Conservation (phyloP, 371 early-diverging fungal species). For the Smittium culicis region DNA sequence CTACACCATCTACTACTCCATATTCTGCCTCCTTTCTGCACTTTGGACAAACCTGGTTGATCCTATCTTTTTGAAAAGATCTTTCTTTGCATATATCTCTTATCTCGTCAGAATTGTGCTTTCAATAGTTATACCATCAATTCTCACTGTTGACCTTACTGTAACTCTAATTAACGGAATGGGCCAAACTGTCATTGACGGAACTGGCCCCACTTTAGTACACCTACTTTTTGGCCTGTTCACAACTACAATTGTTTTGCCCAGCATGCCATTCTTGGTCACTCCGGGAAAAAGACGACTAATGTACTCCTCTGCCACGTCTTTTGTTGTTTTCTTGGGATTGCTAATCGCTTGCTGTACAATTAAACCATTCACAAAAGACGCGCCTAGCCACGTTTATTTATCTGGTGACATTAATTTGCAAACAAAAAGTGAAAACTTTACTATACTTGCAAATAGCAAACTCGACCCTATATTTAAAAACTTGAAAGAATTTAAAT, state of each 20-base stretch:
- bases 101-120: neutral
- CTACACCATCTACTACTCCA: constrained; percentile 3
- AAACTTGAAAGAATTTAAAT: neutral
- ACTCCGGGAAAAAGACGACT: constrained; percentile 1
- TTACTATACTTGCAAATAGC: neutral
- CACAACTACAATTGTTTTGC: neutral
- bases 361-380: neutral
- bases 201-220: neutral
- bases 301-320: neutral
- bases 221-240: constrained; percentile 2
- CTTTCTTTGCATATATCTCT: neutral
- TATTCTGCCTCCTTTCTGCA: neutral
- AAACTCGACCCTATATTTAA: neutral
- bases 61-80: neutral
- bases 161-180: neutral
- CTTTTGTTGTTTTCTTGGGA: neutral
- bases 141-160: neutral
- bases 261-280: constrained; percentile 6
- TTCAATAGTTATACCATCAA: constrained; percentile 1
- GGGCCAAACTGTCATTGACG: constrained; percentile 10
- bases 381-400: constrained; percentile 3
- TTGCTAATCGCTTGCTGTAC: neutral
- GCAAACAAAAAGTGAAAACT: neutral
- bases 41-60: constrained; percentile 5
- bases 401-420: neutral